These are phyloP conservation scores for Fomitopsis serialis DNA, from an alignment of 768 basidiomycete species.

Conservation along the genomic window DNA sequence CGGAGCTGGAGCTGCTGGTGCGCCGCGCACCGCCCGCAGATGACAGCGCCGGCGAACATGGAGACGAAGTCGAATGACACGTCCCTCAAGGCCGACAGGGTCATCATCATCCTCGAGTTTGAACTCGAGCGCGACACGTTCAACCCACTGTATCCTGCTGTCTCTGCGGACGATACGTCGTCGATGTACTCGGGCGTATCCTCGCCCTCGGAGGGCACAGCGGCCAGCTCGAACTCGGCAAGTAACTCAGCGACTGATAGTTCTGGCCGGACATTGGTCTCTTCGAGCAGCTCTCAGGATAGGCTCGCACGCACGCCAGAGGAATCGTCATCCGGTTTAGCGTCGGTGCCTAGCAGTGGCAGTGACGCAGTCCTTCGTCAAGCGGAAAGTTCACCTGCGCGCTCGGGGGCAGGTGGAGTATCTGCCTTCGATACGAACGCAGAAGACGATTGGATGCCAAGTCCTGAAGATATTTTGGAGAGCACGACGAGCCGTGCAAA, in stretches of 20 bases:
- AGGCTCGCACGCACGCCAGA: conserved; percentile 11
- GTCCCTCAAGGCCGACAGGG: conserved; percentile 10
- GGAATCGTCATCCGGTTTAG: conserved; percentile 5
- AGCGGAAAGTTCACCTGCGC: conserved; percentile 2
- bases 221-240: conserved; percentile 8
- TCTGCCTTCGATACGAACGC: conserved; percentile 16
- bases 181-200: conserved; percentile 18
- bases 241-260: conserved; percentile 13
- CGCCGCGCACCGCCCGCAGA: conserved; percentile 51
- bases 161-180: conserved; percentile 3
- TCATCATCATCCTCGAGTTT: conserved; percentile 69
- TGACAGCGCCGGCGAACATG: conserved; percentile 16
- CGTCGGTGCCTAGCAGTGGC: conserved; percentile 6
- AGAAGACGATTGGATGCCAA: conserved; percentile 37
- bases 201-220: conserved; percentile 21
- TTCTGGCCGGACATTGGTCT: conserved; percentile 22
- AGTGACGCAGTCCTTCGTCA: neutral
- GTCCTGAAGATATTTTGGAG: conserved; percentile 56
- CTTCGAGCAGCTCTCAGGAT: conserved; percentile 6
- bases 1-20: conserved; percentile 67
- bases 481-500: conserved; percentile 65
- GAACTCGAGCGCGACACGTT: conserved; percentile 66
- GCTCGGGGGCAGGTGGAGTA: neutral
- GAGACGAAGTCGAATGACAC: neutral
- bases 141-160: conserved; percentile 64